A percentile compares a stretch with the other conserved stretches of the same genome.
Conservation (phyloP, 768 basidiomycete species). For the Nidularia sp. region DNA sequence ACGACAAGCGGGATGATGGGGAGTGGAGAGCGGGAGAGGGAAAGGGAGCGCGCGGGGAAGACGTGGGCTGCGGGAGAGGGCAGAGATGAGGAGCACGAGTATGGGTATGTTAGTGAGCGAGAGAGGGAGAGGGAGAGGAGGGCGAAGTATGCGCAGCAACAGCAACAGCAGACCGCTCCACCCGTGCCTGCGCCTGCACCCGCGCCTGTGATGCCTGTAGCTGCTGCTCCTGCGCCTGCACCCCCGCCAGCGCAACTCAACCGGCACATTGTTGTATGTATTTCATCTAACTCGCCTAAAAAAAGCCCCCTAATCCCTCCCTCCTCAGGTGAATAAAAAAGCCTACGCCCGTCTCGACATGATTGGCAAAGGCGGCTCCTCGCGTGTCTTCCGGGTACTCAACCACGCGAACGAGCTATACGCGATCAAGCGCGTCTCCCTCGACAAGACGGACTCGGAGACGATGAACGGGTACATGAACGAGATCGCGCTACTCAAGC, state of each 20-base stretch:
- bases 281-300: neutral
- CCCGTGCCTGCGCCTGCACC: conserved; percentile 29
- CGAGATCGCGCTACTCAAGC: too few species aligned
- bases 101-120: conserved; percentile 26
- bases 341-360: too few species aligned
- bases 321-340: too few species aligned
- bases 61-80: conserved; percentile 43
- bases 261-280: conserved; percentile 37
- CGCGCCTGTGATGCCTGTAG: conserved; percentile 17
- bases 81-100: conserved; percentile 28
- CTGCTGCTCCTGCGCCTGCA: conserved; percentile 9
- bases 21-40: conserved; percentile 3
- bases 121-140: conserved; percentile 28
- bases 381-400: too few species aligned
- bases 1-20: conserved; percentile 34
- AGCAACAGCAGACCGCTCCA: conserved; percentile 22
- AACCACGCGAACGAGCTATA: too few species aligned
- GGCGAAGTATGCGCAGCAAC: conserved; percentile 16
- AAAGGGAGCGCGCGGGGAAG: conserved; percentile 19
- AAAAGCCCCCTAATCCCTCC: too few species aligned
- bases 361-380: too few species aligned
- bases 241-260: conserved; percentile 26
- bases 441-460: too few species aligned
- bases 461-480: too few species aligned
- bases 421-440: too few species aligned